phyloP scores from a whole-genome alignment of 352 stramenopile genomes.

The Blastocystis sp. region DNA sequence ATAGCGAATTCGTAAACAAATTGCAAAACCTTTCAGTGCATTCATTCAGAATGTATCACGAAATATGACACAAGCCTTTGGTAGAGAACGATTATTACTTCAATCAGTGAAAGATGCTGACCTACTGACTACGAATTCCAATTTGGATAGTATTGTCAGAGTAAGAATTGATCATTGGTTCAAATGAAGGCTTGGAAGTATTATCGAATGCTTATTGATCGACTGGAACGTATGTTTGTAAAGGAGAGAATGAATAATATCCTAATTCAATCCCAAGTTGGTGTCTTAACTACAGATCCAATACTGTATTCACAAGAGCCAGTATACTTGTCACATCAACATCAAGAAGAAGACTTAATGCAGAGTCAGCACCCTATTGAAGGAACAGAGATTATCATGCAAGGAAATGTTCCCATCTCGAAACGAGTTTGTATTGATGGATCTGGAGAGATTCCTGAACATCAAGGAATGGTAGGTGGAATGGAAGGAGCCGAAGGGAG shows the following conservation, averaged over 20 bases:
- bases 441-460: neutral
- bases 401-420: neutral
- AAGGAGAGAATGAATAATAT: constrained; percentile 23
- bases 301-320: neutral
- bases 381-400: neutral
- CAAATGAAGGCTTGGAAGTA: constrained; percentile 27
- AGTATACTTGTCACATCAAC: neutral
- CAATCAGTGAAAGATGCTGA: neutral
- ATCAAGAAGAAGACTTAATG: neutral
- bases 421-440: neutral
- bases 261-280: neutral
- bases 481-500: neutral
- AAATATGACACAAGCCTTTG: constrained; percentile 13
- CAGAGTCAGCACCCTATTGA: neutral
- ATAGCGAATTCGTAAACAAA: constrained; percentile 6
- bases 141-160: neutral
- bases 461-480: neutral
- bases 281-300: neutral
- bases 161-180: neutral
- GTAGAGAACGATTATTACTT: neutral
- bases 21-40: neutral
- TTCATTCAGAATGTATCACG: neutral
- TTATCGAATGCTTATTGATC: constrained; percentile 42
- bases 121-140: neutral
- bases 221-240: constrained; percentile 18